Base-by-base conservation (phyloP, 371 early-diverging fungal genomes). In the Lichtheimia corymbifera region DNA sequence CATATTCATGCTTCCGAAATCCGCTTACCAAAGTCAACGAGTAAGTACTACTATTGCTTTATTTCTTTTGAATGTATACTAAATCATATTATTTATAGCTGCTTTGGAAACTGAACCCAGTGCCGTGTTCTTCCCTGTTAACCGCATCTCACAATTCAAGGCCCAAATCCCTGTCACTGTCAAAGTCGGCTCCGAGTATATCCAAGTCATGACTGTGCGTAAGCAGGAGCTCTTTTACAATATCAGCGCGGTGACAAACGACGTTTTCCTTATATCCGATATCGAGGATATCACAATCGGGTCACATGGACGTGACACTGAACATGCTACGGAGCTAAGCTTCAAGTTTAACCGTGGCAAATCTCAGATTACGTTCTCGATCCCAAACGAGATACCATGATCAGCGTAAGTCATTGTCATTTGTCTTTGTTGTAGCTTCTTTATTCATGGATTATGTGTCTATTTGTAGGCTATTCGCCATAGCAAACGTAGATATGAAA, bases 261-360 rank as follows among this genome's bases (percentile, higher is more conserved):
- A 97, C 64, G 90, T 94, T 12, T 93, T 83, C 65, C 89, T 91
- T 59, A 88, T 95, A 25, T 84, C 92, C 12, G 95, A 93, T 53
- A 87, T 96, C 45, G 87, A 91, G 17, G 95, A 95, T 61, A 82
- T 93, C 27, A 73, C 81, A 30, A 71, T 84, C 14, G 71, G 83
- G 4, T 64, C 61, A 20, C 69, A 72, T 44, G 53, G 69, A 49
- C 59, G 80, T 52, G 80, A 72, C 30, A 75, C 83, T 17, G 83
- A 83, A 18, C 88, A 87, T 54, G 83, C 88, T 24, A 86, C 85
- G 53, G 91, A 93, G 59, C 91, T 96, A 50, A 72, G 86, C 30
- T 88, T 96, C 55, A 90, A 91, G 61, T 89, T 87, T 62, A 86
- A 89, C 61, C 87, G 88, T 22, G 88, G 87, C 45, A 84, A 83